A percentile compares a stretch with the other conserved stretches of the same genome.
Conservation (phyloP, 1,139 yeast species). For the Suhomyces choctaworum region DNA sequence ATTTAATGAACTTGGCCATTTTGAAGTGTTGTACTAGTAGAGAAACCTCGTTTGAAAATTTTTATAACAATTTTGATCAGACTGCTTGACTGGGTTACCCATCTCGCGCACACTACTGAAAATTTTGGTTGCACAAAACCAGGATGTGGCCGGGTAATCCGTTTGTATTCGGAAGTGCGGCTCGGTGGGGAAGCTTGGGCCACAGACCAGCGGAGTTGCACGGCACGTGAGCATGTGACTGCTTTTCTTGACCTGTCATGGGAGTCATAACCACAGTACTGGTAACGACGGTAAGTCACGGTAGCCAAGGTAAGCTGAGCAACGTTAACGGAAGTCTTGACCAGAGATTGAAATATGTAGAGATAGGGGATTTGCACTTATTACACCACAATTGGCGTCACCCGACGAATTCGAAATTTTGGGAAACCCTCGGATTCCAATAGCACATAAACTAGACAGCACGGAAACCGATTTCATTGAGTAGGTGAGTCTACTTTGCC, state of each 20-base stretch:
- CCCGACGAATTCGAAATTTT: no score
- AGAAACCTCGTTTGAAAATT: conserved; percentile 18
- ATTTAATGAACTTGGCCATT: conserved; percentile 97
- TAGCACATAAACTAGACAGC: no score
- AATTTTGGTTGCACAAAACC: conserved; percentile 15
- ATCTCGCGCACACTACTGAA: conserved; percentile 16
- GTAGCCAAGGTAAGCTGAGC: no score
- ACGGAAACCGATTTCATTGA: no score
- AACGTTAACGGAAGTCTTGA: no score
- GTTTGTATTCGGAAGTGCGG: conserved; percentile 10
- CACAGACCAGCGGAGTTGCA: conserved; percentile 3
- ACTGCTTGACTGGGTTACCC: conserved; percentile 11
- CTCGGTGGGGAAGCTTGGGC: conserved; percentile 7
- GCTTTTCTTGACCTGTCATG: no score
- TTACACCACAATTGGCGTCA: no score
- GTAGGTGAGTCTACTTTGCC: background rate
- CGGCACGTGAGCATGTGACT: conserved; percentile 12
- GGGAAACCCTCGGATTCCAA: no score
- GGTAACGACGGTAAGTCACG: no score
- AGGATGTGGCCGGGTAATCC: conserved; percentile 7
- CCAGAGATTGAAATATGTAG: no score
- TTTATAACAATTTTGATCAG: conserved; percentile 16
- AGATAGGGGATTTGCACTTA: no score
- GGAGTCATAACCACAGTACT: no score
- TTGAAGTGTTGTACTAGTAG: conserved; percentile 25